A percentile compares a stretch with the other conserved stretches of the same genome.
phyloP scores from a whole-genome alignment of 306 rosid genomes.

The Geum urbanum region DNA sequence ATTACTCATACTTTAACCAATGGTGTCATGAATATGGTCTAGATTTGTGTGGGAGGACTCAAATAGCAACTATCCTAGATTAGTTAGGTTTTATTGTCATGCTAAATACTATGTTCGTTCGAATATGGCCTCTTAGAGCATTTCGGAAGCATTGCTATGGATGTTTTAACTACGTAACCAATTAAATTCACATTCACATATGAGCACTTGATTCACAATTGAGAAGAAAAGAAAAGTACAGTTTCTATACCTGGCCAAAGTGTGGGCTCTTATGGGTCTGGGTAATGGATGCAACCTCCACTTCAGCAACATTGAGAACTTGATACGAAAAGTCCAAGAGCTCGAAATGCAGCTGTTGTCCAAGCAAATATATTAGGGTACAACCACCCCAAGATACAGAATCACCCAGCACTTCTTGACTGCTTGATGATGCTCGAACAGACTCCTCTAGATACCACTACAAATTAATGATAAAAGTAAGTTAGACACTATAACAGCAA shows the following conservation, averaged over 20 bases:
- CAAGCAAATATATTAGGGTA: conserved; percentile 91
- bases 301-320: conserved; percentile 90
- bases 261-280: conserved; percentile 62
- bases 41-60: not conserved
- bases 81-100: not conserved
- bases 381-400: conserved; percentile 99
- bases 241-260: conserved; percentile 54
- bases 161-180: not conserved
- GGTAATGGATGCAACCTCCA: conserved; percentile 56
- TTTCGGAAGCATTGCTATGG: too few species aligned
- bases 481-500: conserved; percentile 17
- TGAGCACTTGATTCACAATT: not conserved
- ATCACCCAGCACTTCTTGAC: conserved; percentile 80
- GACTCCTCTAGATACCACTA: conserved; percentile 90
- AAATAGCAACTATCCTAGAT: not conserved
- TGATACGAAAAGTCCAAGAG: conserved; percentile 96
- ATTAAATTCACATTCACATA: not conserved
- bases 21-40: not conserved
- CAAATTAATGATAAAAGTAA: conserved; percentile 29
- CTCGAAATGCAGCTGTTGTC: conserved; percentile 95
- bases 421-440: conserved; percentile 54
- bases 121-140: not conserved
- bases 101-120: not conserved
- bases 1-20: not conserved
- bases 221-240: not conserved